phyloP scores from a whole-genome alignment of 345 rosid species.

The Populus tremula region DNA sequence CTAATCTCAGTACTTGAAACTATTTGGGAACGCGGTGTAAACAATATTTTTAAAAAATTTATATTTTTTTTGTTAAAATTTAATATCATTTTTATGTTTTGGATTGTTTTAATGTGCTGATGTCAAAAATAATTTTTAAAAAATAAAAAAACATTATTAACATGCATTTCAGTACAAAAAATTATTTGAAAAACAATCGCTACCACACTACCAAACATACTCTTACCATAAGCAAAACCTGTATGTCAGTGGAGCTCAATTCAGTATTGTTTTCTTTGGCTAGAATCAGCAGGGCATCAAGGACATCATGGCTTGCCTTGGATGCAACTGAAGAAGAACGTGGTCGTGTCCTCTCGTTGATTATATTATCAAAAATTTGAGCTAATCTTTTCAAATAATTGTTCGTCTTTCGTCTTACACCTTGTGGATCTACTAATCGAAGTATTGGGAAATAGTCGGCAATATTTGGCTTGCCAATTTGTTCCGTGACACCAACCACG shows the following conservation, averaged over 20 bases:
- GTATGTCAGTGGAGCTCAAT: conserved; percentile 11
- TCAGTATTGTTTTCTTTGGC: conserved; percentile 13
- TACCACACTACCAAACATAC: no score
- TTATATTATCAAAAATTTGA: conserved; percentile 23
- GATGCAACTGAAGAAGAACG: conserved; percentile 17
- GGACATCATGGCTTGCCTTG: conserved; percentile 24
- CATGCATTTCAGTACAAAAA: no score
- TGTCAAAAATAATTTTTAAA: no score
- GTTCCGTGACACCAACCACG: conserved; percentile 33
- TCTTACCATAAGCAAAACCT: background rate
- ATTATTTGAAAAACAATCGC: no score
- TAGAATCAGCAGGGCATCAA: conserved; percentile 36
- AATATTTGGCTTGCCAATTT: conserved; percentile 39
- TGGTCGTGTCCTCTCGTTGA: background rate
- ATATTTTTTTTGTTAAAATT: no score
- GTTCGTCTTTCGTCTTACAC: conserved; percentile 18
- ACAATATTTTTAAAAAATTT: no score
- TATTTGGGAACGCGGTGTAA: no score
- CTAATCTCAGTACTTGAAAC: background rate
- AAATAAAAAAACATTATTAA: no score
- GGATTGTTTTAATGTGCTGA: no score
- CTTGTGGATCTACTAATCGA: conserved; percentile 42
- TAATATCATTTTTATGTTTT: no score
- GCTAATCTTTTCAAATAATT: conserved; percentile 10
- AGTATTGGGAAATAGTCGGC: conserved; percentile 47